phyloP scores from a whole-genome alignment of 2,329 filamentous ascomycete species.

The Rosellinia necatrix region DNA sequence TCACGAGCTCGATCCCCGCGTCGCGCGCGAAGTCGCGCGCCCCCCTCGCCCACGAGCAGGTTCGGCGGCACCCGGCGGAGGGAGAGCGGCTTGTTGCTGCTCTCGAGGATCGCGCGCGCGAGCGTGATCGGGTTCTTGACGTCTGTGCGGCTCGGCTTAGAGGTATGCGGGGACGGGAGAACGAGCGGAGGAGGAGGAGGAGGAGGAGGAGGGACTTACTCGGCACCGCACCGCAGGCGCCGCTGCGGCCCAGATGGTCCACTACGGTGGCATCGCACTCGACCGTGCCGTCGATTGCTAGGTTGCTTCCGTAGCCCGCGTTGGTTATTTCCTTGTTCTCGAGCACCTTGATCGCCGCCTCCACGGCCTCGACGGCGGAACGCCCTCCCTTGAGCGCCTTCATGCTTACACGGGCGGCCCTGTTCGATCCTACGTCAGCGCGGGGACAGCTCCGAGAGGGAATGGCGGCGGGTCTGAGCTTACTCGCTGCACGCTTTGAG shows the following conservation, averaged over 20 bases:
- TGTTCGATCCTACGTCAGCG: conserved; percentile 43
- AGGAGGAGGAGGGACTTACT: conserved; percentile 61
- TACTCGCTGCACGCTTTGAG: conserved; percentile 88
- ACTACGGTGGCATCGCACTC: conserved; percentile 95
- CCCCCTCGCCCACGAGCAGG: conserved; percentile 81
- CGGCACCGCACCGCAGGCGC: conserved; percentile 87
- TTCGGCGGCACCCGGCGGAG: conserved; percentile 91
- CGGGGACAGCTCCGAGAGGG: not conserved
- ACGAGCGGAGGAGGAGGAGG: not conserved
- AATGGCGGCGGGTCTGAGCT: conserved; percentile 43
- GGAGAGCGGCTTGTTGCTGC: conserved; percentile 75
- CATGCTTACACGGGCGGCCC: conserved; percentile 86
- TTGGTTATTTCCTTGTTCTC: conserved; percentile 97
- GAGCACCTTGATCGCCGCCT: conserved; percentile 82
- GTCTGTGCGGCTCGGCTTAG: no score
- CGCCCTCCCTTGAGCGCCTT: conserved; percentile 76
- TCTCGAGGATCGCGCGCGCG: conserved; percentile 80
- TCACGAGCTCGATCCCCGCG: conserved; percentile 73
- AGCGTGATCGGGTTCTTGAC: conserved; percentile 91
- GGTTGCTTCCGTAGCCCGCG: conserved; percentile 92
- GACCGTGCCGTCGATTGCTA: conserved; percentile 86
- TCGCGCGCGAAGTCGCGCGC: conserved; percentile 85
- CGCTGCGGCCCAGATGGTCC: conserved; percentile 87
- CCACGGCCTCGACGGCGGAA: conserved; percentile 84
- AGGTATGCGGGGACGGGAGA: no score